Evolutionary conservation across 495 filamentous ascomycete genomes (phyloP), one percentile per base, ranked within the genome.

Genomic region (Apiosordaria backusii): DNA sequence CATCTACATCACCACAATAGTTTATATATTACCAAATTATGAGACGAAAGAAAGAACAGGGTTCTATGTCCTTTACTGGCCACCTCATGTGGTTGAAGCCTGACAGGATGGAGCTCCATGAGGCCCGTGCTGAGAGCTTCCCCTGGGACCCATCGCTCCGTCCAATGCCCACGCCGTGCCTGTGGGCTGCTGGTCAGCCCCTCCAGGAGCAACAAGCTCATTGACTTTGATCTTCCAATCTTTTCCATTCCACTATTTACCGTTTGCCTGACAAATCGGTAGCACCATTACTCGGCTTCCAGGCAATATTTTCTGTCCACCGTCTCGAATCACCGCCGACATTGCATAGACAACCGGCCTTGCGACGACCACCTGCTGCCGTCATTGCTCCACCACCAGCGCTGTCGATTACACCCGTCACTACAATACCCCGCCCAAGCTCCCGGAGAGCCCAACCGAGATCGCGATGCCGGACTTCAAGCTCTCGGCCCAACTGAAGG

Each of bases 401-500:
- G 9, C 19, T 67, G 3, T 59, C 4, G 13, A 35, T 25, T 4
- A 18, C 27, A 61, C 16, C 59, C 29, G 27, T 61, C 21, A 18
- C 24, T 35, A 45, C 59, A 10, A 59, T 57, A 57, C 40, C 60
- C 74, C 26, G 13, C 13, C 52, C 55, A 35, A 64, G 40, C 53
- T 25, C 50, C 55, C 24, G 21, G 9, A 57, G 55, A 7, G 22
- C 45, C 59, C 19, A 40, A 21, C 26, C 45, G 18, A 53, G 25
- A 13, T 24, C 61, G 64, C 29, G 23, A 85, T 84, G 82, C 68
- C 77, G 23, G 79, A 82, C 73, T 96, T 88, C 83, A 93, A 91
- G 83, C 87, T 96, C 70, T 91, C 92, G 64, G 90, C 92, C 71
- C 86, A 89, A 75, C 82, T 96, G 57, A 82, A 86, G 72, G 92